These are phyloP conservation scores for Glycine latifolia DNA, from an alignment of 306 rosid species.

Conservation along the genomic window DNA sequence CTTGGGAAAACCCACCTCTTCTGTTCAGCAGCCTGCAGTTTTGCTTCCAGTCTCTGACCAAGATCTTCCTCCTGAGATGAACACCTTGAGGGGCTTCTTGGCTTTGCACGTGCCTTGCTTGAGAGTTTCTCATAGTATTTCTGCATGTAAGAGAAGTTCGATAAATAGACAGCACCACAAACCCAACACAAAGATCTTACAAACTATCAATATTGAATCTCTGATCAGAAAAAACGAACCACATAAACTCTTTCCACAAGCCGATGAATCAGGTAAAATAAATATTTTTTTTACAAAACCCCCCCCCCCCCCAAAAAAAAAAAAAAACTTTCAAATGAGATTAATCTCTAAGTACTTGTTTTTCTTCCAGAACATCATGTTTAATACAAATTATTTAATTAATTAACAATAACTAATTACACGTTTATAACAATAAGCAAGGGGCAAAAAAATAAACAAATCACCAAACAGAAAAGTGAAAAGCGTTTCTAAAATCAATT, in stretches of 20 bases:
- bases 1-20: conserved; percentile 64
- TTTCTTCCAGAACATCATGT: conserved; percentile 27
- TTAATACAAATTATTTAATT: not conserved
- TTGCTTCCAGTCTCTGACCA: conserved; percentile 89
- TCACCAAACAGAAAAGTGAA: not conserved
- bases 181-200: conserved; percentile 1
- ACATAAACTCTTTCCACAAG: conserved; percentile 7
- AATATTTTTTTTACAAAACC: not conserved
- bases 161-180: conserved; percentile 10
- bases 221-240: not conserved
- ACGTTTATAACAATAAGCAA: conserved; percentile 25
- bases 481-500: conserved; percentile 26
- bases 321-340: conserved; percentile 16
- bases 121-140: conserved; percentile 78
- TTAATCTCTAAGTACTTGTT: not conserved
- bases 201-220: conserved; percentile 8
- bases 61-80: conserved; percentile 80
- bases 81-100: conserved; percentile 75
- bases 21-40: conserved; percentile 91
- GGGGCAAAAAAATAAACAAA: not conserved
- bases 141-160: conserved; percentile 54
- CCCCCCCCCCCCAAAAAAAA: not conserved
- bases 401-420: conserved; percentile 19
- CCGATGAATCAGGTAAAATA: conserved; percentile 16
- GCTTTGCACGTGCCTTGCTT: conserved; percentile 88